phyloP scores from a whole-genome alignment of 768 basidiomycete genomes.

The Pisolithus tinctorius region DNA sequence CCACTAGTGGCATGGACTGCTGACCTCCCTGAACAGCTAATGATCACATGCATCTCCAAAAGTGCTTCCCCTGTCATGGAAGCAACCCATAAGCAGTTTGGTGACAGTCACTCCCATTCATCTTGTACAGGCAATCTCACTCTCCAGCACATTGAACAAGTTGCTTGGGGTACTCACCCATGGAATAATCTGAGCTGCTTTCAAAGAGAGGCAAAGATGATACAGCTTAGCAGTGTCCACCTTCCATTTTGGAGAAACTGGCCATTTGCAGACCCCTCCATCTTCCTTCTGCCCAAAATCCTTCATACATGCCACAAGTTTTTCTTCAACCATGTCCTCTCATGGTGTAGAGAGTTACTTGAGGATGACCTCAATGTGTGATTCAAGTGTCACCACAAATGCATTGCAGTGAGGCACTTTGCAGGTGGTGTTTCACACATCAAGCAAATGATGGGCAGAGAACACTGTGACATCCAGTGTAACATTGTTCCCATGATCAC shows the following conservation, averaged over 20 bases:
- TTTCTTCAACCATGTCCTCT: neutral
- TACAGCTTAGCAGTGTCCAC: no score
- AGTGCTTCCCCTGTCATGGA: no score
- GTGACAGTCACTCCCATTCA: no score
- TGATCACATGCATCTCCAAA: no score
- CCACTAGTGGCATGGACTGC: neutral
- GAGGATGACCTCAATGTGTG: no score
- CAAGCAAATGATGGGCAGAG: neutral
- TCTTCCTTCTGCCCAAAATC: neutral
- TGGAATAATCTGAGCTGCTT: neutral
- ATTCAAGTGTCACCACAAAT: neutral
- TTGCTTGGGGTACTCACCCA: neutral
- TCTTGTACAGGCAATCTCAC: neutral
- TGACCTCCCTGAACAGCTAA: no score
- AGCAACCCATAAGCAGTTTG: no score
- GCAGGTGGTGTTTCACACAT: neutral
- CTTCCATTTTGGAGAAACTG: neutral
- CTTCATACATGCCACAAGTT: neutral
- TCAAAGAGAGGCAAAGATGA: no score
- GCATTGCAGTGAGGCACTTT: neutral
- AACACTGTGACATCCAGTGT: neutral
- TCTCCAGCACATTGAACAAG: neutral
- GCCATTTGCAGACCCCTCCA: neutral
- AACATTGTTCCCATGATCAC: neutral
- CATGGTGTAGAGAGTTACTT: neutral